These are phyloP conservation scores for Penicillium herquei DNA, from an alignment of 495 filamentous ascomycete species.

Conservation along the genomic window DNA sequence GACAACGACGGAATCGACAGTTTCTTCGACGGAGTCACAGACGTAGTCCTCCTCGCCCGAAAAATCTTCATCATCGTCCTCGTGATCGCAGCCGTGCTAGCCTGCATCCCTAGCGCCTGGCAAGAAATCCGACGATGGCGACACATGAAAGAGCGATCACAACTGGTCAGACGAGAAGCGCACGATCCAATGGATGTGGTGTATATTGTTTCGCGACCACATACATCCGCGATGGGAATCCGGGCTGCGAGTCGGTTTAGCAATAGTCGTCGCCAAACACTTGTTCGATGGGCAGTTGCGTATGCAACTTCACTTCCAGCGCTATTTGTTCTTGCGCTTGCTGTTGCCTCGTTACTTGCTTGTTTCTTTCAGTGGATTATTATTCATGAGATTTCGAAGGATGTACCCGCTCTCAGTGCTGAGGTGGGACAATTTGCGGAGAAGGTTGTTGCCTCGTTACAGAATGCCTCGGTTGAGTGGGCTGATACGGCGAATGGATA, in stretches of 20 bases:
- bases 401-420: constrained; percentile 70
- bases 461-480: constrained; percentile 75
- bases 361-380: constrained; percentile 85
- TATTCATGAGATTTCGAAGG: constrained; percentile 66
- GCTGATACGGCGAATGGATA: constrained; percentile 71
- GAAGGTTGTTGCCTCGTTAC: constrained; percentile 69
- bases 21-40: constrained; percentile 74
- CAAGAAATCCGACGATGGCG: constrained; percentile 79
- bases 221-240: constrained; percentile 68
- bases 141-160: constrained; percentile 64
- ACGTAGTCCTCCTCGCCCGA: constrained; percentile 59
- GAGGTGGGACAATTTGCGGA: constrained; percentile 82
- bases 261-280: constrained; percentile 62
- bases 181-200: constrained; percentile 85
- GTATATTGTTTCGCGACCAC: constrained; percentile 80
- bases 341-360: constrained; percentile 76
- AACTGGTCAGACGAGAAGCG: constrained; percentile 61
- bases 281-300: constrained; percentile 80
- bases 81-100: constrained; percentile 65
- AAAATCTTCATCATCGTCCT: constrained; percentile 74
- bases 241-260: constrained; percentile 68
- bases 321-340: constrained; percentile 83
- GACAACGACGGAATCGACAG: constrained; percentile 77
- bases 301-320: constrained; percentile 84
- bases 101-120: constrained; percentile 73